These are phyloP conservation scores for Colletotrichum filicis DNA, from an alignment of 2,329 filamentous ascomycete species.

Conservation along the genomic window DNA sequence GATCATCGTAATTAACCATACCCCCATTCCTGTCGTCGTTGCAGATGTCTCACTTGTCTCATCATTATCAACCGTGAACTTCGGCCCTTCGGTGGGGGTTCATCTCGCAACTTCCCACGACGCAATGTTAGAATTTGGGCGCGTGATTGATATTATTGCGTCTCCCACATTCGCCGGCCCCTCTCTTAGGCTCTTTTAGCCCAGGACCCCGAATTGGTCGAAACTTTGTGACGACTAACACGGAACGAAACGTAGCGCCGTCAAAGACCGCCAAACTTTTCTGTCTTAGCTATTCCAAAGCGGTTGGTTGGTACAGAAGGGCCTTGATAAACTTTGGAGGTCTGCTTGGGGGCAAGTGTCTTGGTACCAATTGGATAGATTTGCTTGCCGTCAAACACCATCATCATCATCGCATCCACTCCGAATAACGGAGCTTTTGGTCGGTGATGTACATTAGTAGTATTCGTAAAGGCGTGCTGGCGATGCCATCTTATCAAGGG, in stretches of 20 bases:
- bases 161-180: not conserved
- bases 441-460: not conserved
- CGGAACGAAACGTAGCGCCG: not conserved
- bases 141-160: not conserved
- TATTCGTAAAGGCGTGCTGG: slow-evolving; percentile 13
- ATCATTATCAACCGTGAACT: slow-evolving; percentile 16
- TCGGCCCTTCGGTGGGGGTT: slow-evolving; percentile 23
- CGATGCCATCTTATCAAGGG: slow-evolving; percentile 11
- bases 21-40: slow-evolving; percentile 5
- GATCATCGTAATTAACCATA: slow-evolving; percentile 11
- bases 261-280: not conserved
- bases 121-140: slow-evolving; percentile 5
- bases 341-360: not conserved
- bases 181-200: not conserved
- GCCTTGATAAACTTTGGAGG: not conserved
- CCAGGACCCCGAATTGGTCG: not conserved
- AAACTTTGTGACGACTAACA: not conserved
- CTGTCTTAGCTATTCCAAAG: not conserved
- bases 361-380: not conserved
- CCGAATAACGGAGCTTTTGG: slow-evolving; percentile 1
- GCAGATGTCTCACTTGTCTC: slow-evolving; percentile 30
- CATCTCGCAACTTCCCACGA: slow-evolving; percentile 24
- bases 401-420: not conserved
- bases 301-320: not conserved
- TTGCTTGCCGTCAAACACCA: not conserved